Base-by-base conservation (phyloP, 352 stramenopile species). In the Phytophthora tentaculata region DNA sequence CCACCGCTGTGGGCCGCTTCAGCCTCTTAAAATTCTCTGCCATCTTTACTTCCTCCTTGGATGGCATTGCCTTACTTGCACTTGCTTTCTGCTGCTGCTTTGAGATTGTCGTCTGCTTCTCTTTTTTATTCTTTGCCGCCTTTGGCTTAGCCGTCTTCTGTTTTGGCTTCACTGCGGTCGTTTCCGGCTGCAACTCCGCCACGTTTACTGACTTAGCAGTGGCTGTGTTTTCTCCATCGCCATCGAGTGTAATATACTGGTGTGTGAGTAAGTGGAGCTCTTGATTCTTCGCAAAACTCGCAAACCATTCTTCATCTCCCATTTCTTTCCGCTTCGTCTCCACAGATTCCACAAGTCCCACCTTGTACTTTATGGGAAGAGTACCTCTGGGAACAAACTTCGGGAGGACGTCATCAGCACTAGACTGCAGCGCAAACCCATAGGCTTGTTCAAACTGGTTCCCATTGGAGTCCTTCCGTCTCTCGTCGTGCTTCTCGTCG, bases 391-490 rank as follows among this genome's bases (percentile, higher is more conserved):
- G 29, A 12, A 66, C 53, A 28, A 76, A 73, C 14, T 55, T 62
- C 12, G 69, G 64, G 29, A 76, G 45, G 17, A 48, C 53, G 4
- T 62, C 60, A 3, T 51, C 35, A 1, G 64, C 54, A 28, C 58
- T 45, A 9, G 69, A 73, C 50, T 60, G 56, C 43, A 69, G 43
- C 24, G 69, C 43, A 19, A 60, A 48, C 6, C 35, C 44, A 13
- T 70, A 29, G 12, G 69, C 54, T 48, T 55, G 56, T 47, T 76
- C 69, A 45, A 76, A 76, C 32, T 64, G 26, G 12, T 52, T 64
- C n/a, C 69, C 64, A 3, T 72, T 73, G 0, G 64, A 66, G 19
- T 52, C 45, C 17, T 28, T 55, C 5, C 69, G 69, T 14, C 62
- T 63, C 53, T 73, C 35, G 13, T 73, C 54, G 37, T 66, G 67